Evolutionary conservation across 2,329 filamentous ascomycete genomes (phyloP), one percentile per base, ranked within the genome.

Genomic region (Furcasterigmium furcatum): DNA sequence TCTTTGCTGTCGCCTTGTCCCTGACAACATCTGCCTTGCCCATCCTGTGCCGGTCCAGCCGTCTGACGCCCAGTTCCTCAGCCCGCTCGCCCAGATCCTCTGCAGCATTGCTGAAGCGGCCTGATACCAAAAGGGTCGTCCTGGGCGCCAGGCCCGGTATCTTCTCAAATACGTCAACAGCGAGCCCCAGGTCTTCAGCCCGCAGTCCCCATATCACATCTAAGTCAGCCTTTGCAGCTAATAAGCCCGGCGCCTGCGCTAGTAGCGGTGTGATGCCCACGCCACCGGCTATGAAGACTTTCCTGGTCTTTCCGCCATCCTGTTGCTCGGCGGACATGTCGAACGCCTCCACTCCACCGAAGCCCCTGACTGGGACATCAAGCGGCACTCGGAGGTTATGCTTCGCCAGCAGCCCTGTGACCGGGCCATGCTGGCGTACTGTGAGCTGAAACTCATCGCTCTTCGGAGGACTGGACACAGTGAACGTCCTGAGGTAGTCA

Each of bases 261-360:
- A 95, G 69, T 4, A 94, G 55, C 2, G 90, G 90, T 22, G 90
- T 95, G 49, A 95, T 88, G 0, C 90, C 90, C 7, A 95, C 87
- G 4, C 90, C 90, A 0, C 80, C 88, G 6, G 88, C 88, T 4
- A 95, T 64, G 52, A 91, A 94, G 1, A 81, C 65, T 2, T 68
- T 14, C 9, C 14, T 14, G 9, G 14, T 64, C 27, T 67, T 52
- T 24, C 50, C 50, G 8, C 57, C 46, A 1, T 44, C 46, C 18
- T 54, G 57, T 5, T 27, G 13, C 3, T 29, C 46, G 3, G 46
- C 43, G 1, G 60, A 56, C 34, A 76, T 55, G 2, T 62, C 58
- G 52, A 79, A 77, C 2, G 54, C 57, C 38, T 70, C 68, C 13
- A 72, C 70, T 1, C 89, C 90, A 0, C 86, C 88, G 50, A 95